Evolutionary conservation across 495 filamentous ascomycete species (phyloP).

Genomic region (Talaromyces borbonicus): DNA sequence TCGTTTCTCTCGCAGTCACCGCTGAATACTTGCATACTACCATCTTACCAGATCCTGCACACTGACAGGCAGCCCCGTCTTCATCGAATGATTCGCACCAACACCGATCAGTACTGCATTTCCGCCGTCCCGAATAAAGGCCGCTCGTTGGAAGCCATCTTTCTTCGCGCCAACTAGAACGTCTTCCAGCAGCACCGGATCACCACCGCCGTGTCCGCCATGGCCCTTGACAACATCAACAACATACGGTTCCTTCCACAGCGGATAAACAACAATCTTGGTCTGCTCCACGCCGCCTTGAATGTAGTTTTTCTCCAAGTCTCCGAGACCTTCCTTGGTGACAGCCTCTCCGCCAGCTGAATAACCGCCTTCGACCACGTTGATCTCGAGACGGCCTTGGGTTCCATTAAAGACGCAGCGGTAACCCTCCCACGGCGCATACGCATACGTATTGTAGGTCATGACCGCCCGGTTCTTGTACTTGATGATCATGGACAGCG

Average conservation of each 20-base stretch:
- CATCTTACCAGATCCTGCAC: no score
- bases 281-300: background rate
- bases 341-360: background rate
- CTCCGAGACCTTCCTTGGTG: no score
- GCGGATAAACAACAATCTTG: background rate
- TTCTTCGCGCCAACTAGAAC: background rate
- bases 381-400: background rate
- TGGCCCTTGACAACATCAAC: background rate
- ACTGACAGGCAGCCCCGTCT: no score
- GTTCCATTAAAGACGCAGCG: background rate
- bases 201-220: background rate
- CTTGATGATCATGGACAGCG: slow-evolving; percentile 47
- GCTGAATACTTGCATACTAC: no score
- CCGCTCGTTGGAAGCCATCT: background rate
- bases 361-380: background rate
- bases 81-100: slow-evolving; percentile 46
- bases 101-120: slow-evolving; percentile 48
- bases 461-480: slow-evolving; percentile 43
- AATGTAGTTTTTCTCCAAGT: no score
- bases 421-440: background rate
- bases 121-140: slow-evolving; percentile 41
- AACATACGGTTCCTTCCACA: background rate
- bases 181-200: background rate
- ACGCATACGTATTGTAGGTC: background rate
- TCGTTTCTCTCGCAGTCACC: no score